Base-by-base conservation (phyloP, 768 basidiomycete genomes). In the Suillus spraguei region DNA sequence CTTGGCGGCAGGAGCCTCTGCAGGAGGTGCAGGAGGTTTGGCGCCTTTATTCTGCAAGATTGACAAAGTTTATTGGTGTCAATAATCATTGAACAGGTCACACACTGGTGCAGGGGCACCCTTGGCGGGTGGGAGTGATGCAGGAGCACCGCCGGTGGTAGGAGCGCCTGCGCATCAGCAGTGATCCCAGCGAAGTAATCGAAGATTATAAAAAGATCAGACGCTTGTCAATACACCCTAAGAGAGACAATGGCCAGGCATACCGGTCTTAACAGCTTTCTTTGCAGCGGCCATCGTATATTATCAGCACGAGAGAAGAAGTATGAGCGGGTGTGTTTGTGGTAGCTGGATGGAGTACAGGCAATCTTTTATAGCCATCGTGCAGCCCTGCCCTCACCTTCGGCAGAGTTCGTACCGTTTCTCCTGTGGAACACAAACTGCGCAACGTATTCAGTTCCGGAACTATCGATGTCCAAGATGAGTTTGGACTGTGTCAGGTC, bases 1-100 rank as follows among this genome's bases (percentile, higher is more conserved):
- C 36, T 76, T 75, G 24, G 68, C 66, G 36, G 70, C 72, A 59
- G 70, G 67, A 20, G 75, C 70, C 64, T 76, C 75, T 3, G 69
- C 64, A 38, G 64, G 67, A 28, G 60, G 54, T 44, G 62, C 68
- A 36, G 60, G 54, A 39, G 60, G 41, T 16, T 54, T 36, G 28
- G 68, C 49, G 3, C 55, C 63, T 38, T 75, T 76, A 50, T 62
- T 64, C 75, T 75, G 53, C 10, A 61, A 8, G n/a, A 62, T 14
- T 17, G 59, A 44, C 41, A 13, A 42, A 16, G 9, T 46, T 28
- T 22, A 58, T 39, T 28, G 17, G 10, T 28, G 28, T 60, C 35
- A 16, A 62, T 24, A 41, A 32, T 39, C 28, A 35, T 22, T 39
- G 14, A 9, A 62, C 59, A 62, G 36, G 20, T 39, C 16, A 38